Evolutionary conservation across 78 protist species (phyloP).

Genomic region (Dictyostelium citrinum): DNA sequence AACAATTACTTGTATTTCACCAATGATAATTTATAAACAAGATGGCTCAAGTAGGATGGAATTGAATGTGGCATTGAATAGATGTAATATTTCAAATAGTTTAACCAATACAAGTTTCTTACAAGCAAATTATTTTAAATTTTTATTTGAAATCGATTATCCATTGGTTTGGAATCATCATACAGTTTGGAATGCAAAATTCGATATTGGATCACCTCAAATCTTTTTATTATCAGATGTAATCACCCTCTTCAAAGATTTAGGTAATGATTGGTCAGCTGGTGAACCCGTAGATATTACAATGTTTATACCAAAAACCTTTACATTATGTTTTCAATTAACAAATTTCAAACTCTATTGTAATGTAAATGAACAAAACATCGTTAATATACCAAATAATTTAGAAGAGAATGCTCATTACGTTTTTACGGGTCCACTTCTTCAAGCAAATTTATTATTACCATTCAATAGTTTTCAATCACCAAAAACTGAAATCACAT

Average conservation of each 20-base stretch:
- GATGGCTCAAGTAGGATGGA: not conserved
- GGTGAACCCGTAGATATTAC: constrained; percentile 73
- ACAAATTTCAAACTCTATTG: constrained; percentile 48
- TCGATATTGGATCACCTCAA: constrained; percentile 33
- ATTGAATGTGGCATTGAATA: not conserved
- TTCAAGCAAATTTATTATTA: constrained; percentile 23
- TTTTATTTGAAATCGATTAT: not conserved
- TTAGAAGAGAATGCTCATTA: constrained; percentile 68
- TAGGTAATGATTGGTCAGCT: constrained; percentile 75
- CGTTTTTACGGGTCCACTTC: constrained; percentile 45
- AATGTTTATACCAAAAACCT: constrained; percentile 50
- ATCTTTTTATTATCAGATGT: constrained; percentile 56
- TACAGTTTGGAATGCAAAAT: constrained; percentile 32
- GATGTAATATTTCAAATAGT: constrained; percentile 15
- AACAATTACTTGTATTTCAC: constrained; percentile 3
- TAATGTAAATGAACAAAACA: constrained; percentile 76
- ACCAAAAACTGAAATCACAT: constrained; percentile 45
- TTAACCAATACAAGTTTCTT: constrained; percentile 47
- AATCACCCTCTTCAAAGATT: constrained; percentile 42
- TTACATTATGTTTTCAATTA: not conserved
- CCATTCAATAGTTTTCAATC: constrained; percentile 68
- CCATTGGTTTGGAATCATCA: constrained; percentile 75
- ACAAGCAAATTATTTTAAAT: not conserved
- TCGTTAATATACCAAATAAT: constrained; percentile 66
- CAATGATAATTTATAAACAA: not conserved